Evolutionary conservation across 805 yeast species (phyloP), one percentile per base, ranked within the genome.

Genomic region (Candida anglica): DNA sequence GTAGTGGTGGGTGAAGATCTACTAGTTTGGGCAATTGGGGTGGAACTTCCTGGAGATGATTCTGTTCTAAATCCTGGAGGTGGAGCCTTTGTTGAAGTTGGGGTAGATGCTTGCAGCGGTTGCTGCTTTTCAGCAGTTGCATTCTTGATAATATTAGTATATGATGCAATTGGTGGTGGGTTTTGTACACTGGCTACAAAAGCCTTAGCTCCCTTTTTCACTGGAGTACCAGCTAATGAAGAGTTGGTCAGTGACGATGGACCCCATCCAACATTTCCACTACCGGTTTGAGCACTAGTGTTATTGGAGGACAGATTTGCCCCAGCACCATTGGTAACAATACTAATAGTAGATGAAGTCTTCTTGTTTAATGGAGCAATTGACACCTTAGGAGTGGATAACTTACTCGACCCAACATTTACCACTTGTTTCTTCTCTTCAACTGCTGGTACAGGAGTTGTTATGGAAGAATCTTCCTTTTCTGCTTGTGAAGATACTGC

Each of bases 51-150:
- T 13, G 66, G 54, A 11, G 63, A 50, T 6, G 58, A 41, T 40
- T 47, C 52, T 39, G 39, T 57, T 43, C 33, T 53, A 43, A 35
- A 48, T 23, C 37, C 58, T 41, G 50, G 50, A 26, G 46, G 58
- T 31, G 42, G 32, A 19, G 45, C 28, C 9, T 33, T 33, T 27
- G 46, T 29, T 14, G 40, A 27, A 4, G 42, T 27, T 10, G 34
- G 20, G 11, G 38, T 36, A 18, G 38, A 19, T 17, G 27, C 21
- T 15, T n/a, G n/a, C n/a, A n/a, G n/a, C n/a, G n/a, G n/a, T n/a
- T n/a, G n/a, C n/a, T n/a, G n/a, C n/a, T n/a, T n/a, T n/a, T n/a
- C 30, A 27, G 22, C 18, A 19, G 32, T 30, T 5, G 34, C 34
- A 24, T 19, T 32, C 23, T 32, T 32, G 17, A 32, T 32, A 15